phyloP scores from a whole-genome alignment of 2,329 filamentous ascomycete species.

The Boeremia exigua region DNA sequence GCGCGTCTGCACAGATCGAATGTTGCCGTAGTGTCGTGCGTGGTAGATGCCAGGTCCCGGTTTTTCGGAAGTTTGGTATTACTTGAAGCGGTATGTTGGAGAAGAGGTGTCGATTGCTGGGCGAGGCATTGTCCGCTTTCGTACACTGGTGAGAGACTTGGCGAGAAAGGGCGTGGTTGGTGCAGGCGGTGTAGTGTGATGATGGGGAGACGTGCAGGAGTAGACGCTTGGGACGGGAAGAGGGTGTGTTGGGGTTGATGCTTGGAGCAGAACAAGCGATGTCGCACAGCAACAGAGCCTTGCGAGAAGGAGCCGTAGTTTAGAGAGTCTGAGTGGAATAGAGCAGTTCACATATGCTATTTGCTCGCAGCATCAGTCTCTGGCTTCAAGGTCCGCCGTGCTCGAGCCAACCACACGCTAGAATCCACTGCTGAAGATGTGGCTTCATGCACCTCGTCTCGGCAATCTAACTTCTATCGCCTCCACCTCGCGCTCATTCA shows the following conservation, averaged over 20 bases:
- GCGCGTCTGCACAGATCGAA: neutral
- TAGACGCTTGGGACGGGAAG: neutral
- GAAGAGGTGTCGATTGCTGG: constrained; percentile 27
- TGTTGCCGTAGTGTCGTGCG: neutral
- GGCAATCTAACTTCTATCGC: constrained; percentile 28
- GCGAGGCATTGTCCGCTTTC: constrained; percentile 29
- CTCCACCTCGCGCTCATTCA: constrained; percentile 36
- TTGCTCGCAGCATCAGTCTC: neutral
- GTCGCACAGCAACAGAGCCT: neutral
- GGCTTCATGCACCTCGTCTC: constrained; percentile 19
- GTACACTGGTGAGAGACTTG: constrained; percentile 10
- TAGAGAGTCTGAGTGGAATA: neutral
- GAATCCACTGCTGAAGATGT: neutral
- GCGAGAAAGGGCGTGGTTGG: neutral
- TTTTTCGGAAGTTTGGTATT: constrained; percentile 8
- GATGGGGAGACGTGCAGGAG: neutral
- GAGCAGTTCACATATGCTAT: neutral
- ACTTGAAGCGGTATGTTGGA: constrained; percentile 20
- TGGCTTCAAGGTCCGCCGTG: neutral
- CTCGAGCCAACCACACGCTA: neutral
- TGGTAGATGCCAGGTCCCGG: neutral
- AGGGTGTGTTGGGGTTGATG: neutral
- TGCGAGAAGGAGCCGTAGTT: neutral
- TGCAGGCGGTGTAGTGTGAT: neutral
- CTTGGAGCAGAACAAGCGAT: neutral